Base-by-base conservation (phyloP, 2,329 filamentous ascomycete genomes). In the Colletotrichum theobromicola region DNA sequence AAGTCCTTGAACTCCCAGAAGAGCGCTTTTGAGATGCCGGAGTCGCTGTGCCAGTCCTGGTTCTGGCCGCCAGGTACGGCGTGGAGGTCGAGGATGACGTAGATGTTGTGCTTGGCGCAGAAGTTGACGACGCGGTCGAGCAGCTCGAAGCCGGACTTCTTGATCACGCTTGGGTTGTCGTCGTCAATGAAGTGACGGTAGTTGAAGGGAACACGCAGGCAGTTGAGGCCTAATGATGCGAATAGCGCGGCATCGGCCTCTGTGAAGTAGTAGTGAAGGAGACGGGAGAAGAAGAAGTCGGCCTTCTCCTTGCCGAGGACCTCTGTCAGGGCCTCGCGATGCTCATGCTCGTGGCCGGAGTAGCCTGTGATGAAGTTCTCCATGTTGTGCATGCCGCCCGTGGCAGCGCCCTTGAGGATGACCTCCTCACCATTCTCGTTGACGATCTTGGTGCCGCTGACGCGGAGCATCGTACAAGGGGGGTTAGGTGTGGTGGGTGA, bases 281-380 rank as follows among this genome's bases (percentile, higher is more conserved):
- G 87, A 74, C 86, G 87, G 75, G 91, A 88, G 77, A 92, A 92
- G 82, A 92, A 91, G 82, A 87, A 92, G 13, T 90, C 85, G 68
- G 90, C 88, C 77, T 90, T 91, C 66, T 91, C 86, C 62, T 87
- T 78, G 2, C 90, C 90, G 0, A 92, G 82, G 0, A 89, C 88
- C 69, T 87, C 84, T 1, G 86, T 81, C 81, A 92, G 86, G 3
- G 89, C 86, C 4, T 85, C 85, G 10, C 90, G 87, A 75, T 91
- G 88, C 74, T 91, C 86, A n/a, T 84, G 84, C 79, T 92, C 91
- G 70, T 90, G 89, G 24, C 89, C 91, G 7, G 90, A 84, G 76
- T 88, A 92, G n/a, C 91, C 91, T 0, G 89, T 90, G 76, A 92
- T 92, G 84, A 92, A 92, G 79, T 91, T 92, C 79, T 91, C 90